Evolutionary conservation across 805 yeast species (phyloP).

Genomic region (Pichia paraexigua): DNA sequence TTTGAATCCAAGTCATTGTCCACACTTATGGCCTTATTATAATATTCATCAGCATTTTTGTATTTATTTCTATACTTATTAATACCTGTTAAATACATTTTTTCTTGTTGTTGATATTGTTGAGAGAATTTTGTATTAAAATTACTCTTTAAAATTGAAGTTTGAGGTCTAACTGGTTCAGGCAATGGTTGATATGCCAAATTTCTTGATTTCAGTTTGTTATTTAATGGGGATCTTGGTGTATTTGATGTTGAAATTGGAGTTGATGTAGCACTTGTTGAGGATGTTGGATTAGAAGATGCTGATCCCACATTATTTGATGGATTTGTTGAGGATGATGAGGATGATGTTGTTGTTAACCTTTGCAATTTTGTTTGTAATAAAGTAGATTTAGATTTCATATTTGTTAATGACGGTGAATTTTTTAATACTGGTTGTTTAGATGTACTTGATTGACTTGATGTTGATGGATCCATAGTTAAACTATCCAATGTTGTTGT

Average conservation of each 20-base stretch:
- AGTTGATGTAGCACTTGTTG: neutral
- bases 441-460: neutral
- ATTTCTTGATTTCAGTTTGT: constrained; percentile 2
- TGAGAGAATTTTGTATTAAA: constrained; percentile 27
- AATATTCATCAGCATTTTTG: constrained; percentile 41
- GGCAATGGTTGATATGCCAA: constrained; percentile 3
- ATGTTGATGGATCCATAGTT: neutral
- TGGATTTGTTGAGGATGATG: constrained; percentile 2
- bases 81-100: constrained; percentile 41
- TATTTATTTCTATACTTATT: constrained; percentile 26
- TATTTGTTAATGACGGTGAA: neutral
- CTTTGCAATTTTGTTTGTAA: neutral
- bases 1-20: constrained; percentile 27
- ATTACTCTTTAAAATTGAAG: constrained; percentile 25
- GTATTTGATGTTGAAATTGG: neutral
- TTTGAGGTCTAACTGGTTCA: constrained; percentile 20
- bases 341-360: neutral
- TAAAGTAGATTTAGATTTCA: neutral
- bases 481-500: neutral
- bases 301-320: constrained; percentile 1
- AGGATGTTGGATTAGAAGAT: neutral
- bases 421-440: neutral
- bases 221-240: constrained; percentile 7
- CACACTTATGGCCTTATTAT: constrained; percentile 38
- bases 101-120: constrained; percentile 46